Percentiles rank a stretch among this genome's conserved stretches.
phyloP scores from a whole-genome alignment of 75 land plant genomes.

The Sequoia sempervirens region DNA sequence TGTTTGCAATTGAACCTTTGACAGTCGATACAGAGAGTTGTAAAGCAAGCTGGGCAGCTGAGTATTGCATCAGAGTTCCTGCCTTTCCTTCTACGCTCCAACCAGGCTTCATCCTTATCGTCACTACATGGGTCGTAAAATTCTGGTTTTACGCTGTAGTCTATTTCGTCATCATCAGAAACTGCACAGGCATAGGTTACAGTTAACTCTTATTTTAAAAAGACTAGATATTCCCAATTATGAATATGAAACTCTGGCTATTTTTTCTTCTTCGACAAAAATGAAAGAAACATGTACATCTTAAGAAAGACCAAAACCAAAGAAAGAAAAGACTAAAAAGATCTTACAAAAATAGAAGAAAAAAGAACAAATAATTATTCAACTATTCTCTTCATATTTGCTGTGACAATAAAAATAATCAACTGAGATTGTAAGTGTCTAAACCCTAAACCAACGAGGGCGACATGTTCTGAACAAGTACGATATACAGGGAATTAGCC shows the following conservation, averaged over 20 bases:
- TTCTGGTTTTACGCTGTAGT: constrained; percentile 53
- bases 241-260: background rate
- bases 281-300: background rate
- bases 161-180: constrained; percentile 71
- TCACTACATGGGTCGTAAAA: constrained; percentile 68
- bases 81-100: constrained; percentile 56
- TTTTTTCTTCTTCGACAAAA: background rate
- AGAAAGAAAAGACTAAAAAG: no score
- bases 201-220: background rate
- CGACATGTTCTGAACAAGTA: background rate
- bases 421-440: no score
- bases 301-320: background rate
- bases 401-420: no score
- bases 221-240: background rate
- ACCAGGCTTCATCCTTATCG: constrained; percentile 71
- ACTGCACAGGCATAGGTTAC: constrained; percentile 15
- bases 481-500: background rate
- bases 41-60: constrained; percentile 91
- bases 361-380: no score
- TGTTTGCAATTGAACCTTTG: constrained; percentile 56
- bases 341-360: no score
- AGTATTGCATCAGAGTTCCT: constrained; percentile 81
- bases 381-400: background rate
- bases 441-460: background rate
- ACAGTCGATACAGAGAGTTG: constrained; percentile 82